phyloP scores from a whole-genome alignment of 129 eudicot species.

The Flaveria brownii region DNA sequence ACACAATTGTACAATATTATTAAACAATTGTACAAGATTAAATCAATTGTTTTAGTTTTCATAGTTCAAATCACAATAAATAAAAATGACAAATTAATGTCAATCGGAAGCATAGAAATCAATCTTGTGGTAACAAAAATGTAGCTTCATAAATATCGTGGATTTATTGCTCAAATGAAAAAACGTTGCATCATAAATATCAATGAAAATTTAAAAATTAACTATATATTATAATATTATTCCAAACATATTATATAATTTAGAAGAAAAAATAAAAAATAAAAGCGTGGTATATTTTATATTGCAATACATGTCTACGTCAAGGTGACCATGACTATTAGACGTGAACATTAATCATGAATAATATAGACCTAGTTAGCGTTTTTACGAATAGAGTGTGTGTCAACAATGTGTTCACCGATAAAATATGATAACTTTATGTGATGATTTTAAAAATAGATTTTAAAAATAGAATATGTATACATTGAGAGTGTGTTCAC shows the following conservation, averaged over 20 bases:
- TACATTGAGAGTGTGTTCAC: not conserved
- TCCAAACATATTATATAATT: not conserved
- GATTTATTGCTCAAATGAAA: not conserved
- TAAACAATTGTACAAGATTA: slow-evolving; percentile 4
- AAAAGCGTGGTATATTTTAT: no score
- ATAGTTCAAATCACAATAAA: slow-evolving; percentile 20
- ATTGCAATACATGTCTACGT: no score
- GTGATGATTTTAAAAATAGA: not conserved
- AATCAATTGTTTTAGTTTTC: slow-evolving; percentile 3
- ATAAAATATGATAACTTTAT: no score
- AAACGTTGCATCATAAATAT: not conserved
- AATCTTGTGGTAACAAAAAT: slow-evolving; percentile 1
- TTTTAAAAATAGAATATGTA: not conserved
- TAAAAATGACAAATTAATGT: slow-evolving; percentile 5
- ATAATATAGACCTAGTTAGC: no score
- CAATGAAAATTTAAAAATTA: not conserved
- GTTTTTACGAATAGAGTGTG: no score
- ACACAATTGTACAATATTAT: not conserved
- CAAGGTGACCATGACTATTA: no score
- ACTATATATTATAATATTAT: not conserved
- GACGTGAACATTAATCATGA: no score
- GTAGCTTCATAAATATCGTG: slow-evolving; percentile 13
- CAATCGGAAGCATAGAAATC: slow-evolving; percentile 7
- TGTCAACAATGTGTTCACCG: no score
- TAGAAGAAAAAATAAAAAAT: no score